Conservation (phyloP, 306 rosid genomes). For the Vicia faba region DNA sequence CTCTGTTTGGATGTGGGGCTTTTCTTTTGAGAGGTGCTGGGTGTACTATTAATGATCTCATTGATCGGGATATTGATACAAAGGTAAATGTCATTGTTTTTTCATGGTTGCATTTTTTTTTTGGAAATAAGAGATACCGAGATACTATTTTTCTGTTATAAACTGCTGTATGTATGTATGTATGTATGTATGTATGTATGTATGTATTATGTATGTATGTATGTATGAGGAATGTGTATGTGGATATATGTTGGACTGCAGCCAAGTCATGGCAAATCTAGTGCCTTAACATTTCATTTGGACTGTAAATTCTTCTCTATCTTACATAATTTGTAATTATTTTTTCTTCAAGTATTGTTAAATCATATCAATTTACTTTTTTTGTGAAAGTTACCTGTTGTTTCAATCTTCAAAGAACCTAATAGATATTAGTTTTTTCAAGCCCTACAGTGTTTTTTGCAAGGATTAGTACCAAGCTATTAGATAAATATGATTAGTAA, state of each 20-base stretch:
- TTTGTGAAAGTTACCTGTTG: neutral
- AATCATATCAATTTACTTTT: constrained; percentile 21
- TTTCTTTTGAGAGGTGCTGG: constrained; percentile 89
- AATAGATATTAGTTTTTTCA: neutral
- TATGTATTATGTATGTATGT: too few species aligned
- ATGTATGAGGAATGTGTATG: constrained; percentile 4
- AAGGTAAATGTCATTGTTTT: constrained; percentile 46
- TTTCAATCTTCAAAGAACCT: neutral
- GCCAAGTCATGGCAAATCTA: constrained; percentile 32
- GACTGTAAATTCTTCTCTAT: constrained; percentile 19
- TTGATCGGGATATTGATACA: constrained; percentile 81
- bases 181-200: too few species aligned
- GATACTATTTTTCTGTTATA: constrained; percentile 13
- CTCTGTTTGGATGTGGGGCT: constrained; percentile 79
- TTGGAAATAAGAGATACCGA: neutral
- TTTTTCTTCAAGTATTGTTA: constrained; percentile 10
- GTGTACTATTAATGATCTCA: constrained; percentile 84
- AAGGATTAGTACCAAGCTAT: neutral
- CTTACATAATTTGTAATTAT: neutral
- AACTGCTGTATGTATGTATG: constrained; percentile 12
- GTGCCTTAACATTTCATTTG: constrained; percentile 24
- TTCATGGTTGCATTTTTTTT: constrained; percentile 14
- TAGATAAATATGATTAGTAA: neutral
- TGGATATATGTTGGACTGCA: constrained; percentile 14
- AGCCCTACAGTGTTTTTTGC: neutral